These are phyloP conservation scores for Biscutella laevigata DNA, from an alignment of 441 rosid genomes.

Conservation along the genomic window DNA sequence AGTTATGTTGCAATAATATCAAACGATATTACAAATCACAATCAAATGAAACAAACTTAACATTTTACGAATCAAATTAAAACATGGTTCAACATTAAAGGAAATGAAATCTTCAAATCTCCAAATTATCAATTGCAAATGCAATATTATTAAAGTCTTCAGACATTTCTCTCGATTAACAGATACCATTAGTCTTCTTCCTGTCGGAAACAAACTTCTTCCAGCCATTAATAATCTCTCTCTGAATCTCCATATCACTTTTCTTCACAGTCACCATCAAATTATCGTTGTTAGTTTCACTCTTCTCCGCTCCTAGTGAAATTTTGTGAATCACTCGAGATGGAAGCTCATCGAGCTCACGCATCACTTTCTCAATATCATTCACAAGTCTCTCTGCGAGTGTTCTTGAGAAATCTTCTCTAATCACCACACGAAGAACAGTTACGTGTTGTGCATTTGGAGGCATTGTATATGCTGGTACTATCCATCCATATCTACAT, in stretches of 20 bases:
- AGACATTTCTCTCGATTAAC: slow-evolving; percentile 12
- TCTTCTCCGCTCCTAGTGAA: slow-evolving; percentile 22
- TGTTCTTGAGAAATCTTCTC: slow-evolving; percentile 82
- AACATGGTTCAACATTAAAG: slow-evolving; percentile 1
- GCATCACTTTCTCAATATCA: slow-evolving; percentile 68
- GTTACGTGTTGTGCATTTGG: slow-evolving; percentile 79
- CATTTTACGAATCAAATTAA: no score
- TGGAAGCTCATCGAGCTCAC: slow-evolving; percentile 63
- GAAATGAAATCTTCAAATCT: background rate
- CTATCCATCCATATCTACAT: slow-evolving; percentile 73
- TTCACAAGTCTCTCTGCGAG: slow-evolving; percentile 73
- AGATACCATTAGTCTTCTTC: slow-evolving; percentile 33
- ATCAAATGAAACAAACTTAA: slow-evolving; percentile 11
- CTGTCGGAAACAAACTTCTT: slow-evolving; percentile 55
- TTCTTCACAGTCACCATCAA: slow-evolving; percentile 36
- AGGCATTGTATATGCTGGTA: slow-evolving; percentile 86
- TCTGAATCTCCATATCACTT: slow-evolving; percentile 48
- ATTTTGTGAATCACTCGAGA: slow-evolving; percentile 36
- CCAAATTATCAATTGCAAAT: slow-evolving; percentile 12
- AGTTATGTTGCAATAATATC: slow-evolving; percentile 1
- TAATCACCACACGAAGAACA: slow-evolving; percentile 71
- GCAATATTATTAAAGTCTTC: slow-evolving; percentile 15
- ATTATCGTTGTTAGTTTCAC: slow-evolving; percentile 25
- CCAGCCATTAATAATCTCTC: slow-evolving; percentile 62
- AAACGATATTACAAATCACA: background rate